These are phyloP conservation scores for apple (Malus domestica) DNA, from an alignment of 306 rosid genomes.

Conservation along the genomic window ASM211411v1 NC_041799.1:32468001-32468500, in stretches of 20 bases:
- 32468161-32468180: slow-evolving; percentile 67
- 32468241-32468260: slow-evolving; percentile 82
- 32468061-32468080: not conserved
- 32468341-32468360: slow-evolving; percentile 84
- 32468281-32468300: slow-evolving; percentile 75
- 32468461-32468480: slow-evolving; percentile 89
- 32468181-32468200: slow-evolving; percentile 67
- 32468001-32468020: not conserved
- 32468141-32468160: slow-evolving; percentile 74
- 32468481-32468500: slow-evolving; percentile 98
- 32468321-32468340: slow-evolving; percentile 94
- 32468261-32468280: slow-evolving; percentile 81
- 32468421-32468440: slow-evolving; percentile 66
- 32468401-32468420: slow-evolving; percentile 74
- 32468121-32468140: slow-evolving; percentile 96
- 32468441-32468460: slow-evolving; percentile 90
- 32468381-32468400: slow-evolving; percentile 75
- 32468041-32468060: not conserved
- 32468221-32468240: slow-evolving; percentile 86
- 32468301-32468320: slow-evolving; percentile 73
- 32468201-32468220: slow-evolving; percentile 66
- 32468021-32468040: not conserved
- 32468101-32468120: not conserved
- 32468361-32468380: slow-evolving; percentile 68
- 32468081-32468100: not conserved